These are phyloP conservation scores for Stenogyne calaminthoides DNA, from an alignment of 305 asterid genomes.

Conservation along the genomic window DNA sequence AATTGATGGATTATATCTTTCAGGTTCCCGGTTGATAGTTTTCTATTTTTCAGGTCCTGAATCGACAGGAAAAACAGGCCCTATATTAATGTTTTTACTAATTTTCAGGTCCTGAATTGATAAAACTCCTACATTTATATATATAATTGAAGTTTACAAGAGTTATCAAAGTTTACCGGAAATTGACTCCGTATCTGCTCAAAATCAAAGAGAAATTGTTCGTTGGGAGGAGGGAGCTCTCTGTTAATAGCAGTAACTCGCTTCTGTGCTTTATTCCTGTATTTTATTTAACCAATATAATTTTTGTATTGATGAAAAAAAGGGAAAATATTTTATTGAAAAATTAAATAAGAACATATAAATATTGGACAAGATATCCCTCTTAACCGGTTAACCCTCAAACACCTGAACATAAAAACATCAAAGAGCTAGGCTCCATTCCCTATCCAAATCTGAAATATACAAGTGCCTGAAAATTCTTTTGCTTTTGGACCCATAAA, in stretches of 20 bases:
- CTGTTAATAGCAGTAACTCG: conserved; percentile 88
- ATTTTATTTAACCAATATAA: conserved; percentile 20
- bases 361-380: background rate
- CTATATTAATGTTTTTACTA: too few relatives aligned
- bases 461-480: background rate
- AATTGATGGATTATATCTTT: too few relatives aligned
- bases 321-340: background rate
- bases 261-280: conserved; percentile 92
- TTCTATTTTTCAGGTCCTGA: too few relatives aligned
- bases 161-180: conserved; percentile 51
- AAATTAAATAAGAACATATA: background rate
- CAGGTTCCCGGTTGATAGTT: too few relatives aligned
- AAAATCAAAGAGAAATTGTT: conserved; percentile 82
- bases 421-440: background rate
- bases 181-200: conserved; percentile 82
- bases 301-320: background rate
- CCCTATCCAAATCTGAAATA: background rate
- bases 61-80: too few relatives aligned
- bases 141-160: conserved; percentile 9
- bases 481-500: conserved; percentile 7
- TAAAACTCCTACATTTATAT: too few relatives aligned
- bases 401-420: background rate
- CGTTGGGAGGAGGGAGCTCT: conserved; percentile 92
- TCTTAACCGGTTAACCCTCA: background rate
- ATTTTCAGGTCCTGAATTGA: too few relatives aligned